Base-by-base conservation (phyloP, 1,139 yeast genomes). In the Pichia sp. region DNA sequence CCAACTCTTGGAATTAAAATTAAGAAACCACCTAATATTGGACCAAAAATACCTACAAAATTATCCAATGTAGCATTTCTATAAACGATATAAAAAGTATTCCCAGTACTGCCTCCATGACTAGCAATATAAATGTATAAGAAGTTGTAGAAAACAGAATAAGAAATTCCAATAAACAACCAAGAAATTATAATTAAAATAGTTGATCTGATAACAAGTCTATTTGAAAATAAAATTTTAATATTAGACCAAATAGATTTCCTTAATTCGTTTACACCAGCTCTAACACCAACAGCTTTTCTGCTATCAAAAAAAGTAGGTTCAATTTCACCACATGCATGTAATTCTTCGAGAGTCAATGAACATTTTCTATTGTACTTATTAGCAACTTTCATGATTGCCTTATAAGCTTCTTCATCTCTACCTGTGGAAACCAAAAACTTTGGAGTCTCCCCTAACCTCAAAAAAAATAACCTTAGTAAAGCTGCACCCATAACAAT, bases 381-480 rank as follows among this genome's bases (percentile, higher is more conserved):
- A 4, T 43, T 51, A 5, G 80, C 76, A 41, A 74, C 58, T 1
- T 48, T 52, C 46, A 66, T 68, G 36, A 76, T 58, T 11, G 51
- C 58, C 36, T 57, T 57, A 23, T 66, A 64, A 1, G 79, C 82
- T 55, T 74, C 77, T 30, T 61, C 75, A 53, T 78, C 83, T 54
- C 74, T 65, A 36, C 76, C 75, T 51, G 70, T 69, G 3, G 80
- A 57, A 31, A 78, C 67, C 48, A 76, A 65, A 56, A 69, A 78
- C 53, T 78, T 78, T 34, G 83, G 84, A 39, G 82, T 73, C 58
- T 78, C 84, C 38, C 71, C 66, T 53, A 78, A 60, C 47, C 68
- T 62, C 40, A 78, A 61, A 22, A 75, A 65, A 11, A 76, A 67
- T 9, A 78, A 56, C 48, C 84, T 67, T 16, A 66, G 42, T 25